Conservation (phyloP, 1,284 basidiomycete genomes). For the Apiotrichum sp. region DNA sequence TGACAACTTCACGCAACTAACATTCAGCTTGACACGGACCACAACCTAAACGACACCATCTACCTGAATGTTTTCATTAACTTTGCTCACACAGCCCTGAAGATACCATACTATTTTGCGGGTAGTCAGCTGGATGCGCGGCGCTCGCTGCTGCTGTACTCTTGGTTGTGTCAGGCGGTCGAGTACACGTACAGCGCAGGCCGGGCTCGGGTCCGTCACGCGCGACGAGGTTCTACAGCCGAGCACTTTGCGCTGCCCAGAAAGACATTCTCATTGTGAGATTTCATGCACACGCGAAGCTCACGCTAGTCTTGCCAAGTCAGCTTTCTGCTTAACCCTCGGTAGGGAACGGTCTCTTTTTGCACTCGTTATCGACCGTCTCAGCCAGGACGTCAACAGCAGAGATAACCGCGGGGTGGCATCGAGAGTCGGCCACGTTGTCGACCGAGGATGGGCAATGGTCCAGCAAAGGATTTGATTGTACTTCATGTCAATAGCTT, state of each 20-base stretch:
- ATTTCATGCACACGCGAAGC: slow-evolving; percentile 1
- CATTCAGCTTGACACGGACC: slow-evolving; percentile 57
- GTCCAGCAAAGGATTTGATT: not conserved
- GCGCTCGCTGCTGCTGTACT: slow-evolving; percentile 11
- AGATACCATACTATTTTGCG: slow-evolving; percentile 74
- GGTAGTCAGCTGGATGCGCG: slow-evolving; percentile 50
- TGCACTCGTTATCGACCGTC: slow-evolving; percentile 18
- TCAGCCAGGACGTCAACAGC: slow-evolving; percentile 16
- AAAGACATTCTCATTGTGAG: slow-evolving; percentile 60
- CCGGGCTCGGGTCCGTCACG: slow-evolving; percentile 33
- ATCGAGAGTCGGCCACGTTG: not conserved
- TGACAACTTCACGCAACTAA: not conserved
- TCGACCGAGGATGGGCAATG: slow-evolving; percentile 1
- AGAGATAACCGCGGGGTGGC: slow-evolving; percentile 3
- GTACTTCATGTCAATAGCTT: not conserved
- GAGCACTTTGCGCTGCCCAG: slow-evolving; percentile 50
- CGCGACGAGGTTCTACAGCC: slow-evolving; percentile 13
- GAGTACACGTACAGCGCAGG: slow-evolving; percentile 41
- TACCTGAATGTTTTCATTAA: slow-evolving; percentile 81
- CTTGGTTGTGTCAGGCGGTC: slow-evolving; percentile 23
- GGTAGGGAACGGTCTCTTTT: slow-evolving; percentile 48
- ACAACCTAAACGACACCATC: slow-evolving; percentile 62
- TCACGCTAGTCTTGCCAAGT: slow-evolving; percentile 63
- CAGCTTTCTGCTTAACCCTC: slow-evolving; percentile 66
- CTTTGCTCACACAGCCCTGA: slow-evolving; percentile 78